Conservation (phyloP, 2,329 filamentous ascomycete species). For the Pestalotiopsis sp. region DNA sequence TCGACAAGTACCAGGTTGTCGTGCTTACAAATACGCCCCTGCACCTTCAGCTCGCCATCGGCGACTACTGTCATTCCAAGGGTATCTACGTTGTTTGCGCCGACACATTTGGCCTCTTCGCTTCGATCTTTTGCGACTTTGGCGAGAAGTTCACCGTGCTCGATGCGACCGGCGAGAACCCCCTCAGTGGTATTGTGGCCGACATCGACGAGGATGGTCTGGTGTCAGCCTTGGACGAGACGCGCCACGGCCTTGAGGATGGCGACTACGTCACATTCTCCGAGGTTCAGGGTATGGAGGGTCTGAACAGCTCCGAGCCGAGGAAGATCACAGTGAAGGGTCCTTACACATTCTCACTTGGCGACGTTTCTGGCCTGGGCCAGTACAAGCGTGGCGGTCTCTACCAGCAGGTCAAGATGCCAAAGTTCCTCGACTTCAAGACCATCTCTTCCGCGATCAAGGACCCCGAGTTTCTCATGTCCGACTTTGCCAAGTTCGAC, state of each 20-base stretch:
- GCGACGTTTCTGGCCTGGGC: constrained; percentile 85
- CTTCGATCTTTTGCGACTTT: constrained; percentile 96
- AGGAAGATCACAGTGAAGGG: constrained; percentile 93
- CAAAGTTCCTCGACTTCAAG: constrained; percentile 89
- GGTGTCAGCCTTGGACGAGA: constrained; percentile 93
- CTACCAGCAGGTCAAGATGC: constrained; percentile 98
- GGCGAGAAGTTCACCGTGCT: constrained; percentile 90
- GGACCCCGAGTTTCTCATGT: constrained; percentile 86
- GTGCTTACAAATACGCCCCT: constrained; percentile 86
- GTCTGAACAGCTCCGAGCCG: constrained; percentile 79
- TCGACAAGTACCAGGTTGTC: constrained; percentile 90
- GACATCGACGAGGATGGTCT: constrained; percentile 87
- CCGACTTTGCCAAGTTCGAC: constrained; percentile 98
- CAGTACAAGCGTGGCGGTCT: constrained; percentile 87
- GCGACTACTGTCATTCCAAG: constrained; percentile 92
- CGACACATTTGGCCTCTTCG: constrained; percentile 93
- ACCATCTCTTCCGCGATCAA: constrained; percentile 76
- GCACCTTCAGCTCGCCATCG: constrained; percentile 79
- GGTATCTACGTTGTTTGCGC: constrained; percentile 87
- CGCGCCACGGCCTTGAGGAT: constrained; percentile 91
- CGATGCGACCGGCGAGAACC: constrained; percentile 88
- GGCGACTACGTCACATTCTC: constrained; percentile 96
- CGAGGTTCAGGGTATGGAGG: constrained; percentile 91
- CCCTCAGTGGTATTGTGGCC: constrained; percentile 85
- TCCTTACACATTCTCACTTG: constrained; percentile 96